Conservation (phyloP, 2,329 filamentous ascomycete species). For the Colletotrichum endophyticum region DNA sequence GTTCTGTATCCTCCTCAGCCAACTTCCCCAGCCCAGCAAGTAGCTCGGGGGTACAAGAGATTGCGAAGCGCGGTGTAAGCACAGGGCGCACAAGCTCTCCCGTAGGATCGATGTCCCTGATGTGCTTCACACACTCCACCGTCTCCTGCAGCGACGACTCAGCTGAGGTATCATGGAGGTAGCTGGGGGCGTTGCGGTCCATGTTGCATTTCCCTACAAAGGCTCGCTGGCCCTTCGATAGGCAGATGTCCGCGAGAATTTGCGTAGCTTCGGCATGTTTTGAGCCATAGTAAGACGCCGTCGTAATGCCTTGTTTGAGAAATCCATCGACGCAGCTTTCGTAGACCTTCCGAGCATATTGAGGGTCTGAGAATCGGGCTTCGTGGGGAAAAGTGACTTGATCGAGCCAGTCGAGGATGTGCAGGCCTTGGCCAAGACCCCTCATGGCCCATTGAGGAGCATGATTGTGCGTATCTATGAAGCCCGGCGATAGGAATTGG, state of each 20-base stretch:
- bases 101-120: conserved; percentile 48
- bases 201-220: conserved; percentile 69
- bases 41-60: conserved; percentile 60
- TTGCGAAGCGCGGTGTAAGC: conserved; percentile 65
- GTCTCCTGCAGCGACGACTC: conserved; percentile 56
- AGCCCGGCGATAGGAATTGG: conserved; percentile 63
- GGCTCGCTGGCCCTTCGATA: conserved; percentile 59
- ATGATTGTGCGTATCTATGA: conserved; percentile 73
- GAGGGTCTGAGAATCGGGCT: conserved; percentile 59
- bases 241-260: conserved; percentile 59
- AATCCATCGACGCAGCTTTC: conserved; percentile 58
- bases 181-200: conserved; percentile 60
- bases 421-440: conserved; percentile 53
- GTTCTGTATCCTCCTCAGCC: conserved; percentile 46
- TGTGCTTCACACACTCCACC: conserved; percentile 50
- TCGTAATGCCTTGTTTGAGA: conserved; percentile 66
- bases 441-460: conserved; percentile 62
- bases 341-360: conserved; percentile 59
- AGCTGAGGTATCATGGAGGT: conserved; percentile 52
- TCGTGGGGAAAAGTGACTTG: conserved; percentile 70
- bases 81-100: conserved; percentile 52
- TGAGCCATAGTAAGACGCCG: conserved; percentile 65
- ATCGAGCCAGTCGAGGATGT: conserved; percentile 68
- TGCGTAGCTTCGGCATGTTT: conserved; percentile 61
- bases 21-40: conserved; percentile 61